Base-by-base conservation (phyloP, 441 rosid genomes). In the Oxalis stricta region DNA sequence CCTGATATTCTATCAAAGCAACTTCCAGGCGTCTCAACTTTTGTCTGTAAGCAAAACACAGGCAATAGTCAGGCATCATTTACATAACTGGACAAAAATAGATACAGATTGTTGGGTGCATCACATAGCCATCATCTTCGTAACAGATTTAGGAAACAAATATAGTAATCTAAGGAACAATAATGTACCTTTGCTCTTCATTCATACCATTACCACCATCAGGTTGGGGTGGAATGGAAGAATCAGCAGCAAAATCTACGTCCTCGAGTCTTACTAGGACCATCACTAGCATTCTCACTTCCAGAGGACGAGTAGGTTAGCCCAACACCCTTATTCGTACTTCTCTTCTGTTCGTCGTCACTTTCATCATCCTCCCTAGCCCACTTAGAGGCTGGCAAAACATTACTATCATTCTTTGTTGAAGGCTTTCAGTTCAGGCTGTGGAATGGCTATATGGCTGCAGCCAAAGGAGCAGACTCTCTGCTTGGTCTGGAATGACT, bases 351-450 rank as follows among this genome's bases (percentile, higher is more conserved):
- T 46, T 78, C 99, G 46, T 87, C 89, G 22, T 82, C 97, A 55
- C 82, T 72, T 44, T 76, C 97, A 50, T 88, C 93, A 68, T 87
- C 93, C 61, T 88, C 97, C 52, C 79, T 65, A 48, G 91, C 91
- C 99, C 99, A 93, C 66, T 82, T 93, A 49, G 99, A 88, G 45
- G 89, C 75, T 24, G 94, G 83, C 69, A 88, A 70, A 48, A 82
- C 64, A 46, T 79, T 84, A 45, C 82, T 96, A 33, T 10, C 69
- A 64, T 75, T 84, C 65, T 87, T 59, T 80, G 3, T 61, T 33
- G 50, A 82, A 79, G 42, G 77, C 65, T 61, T 70, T 80, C 47
- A 70, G 57, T 53, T 84, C 93, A 38, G 87, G 76, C 40, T 70
- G 89, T 20, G 82, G 83, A 58, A 70, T 69, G 13, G 72, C 62